These are phyloP conservation scores for Nicotiana attenuata DNA, from an alignment of 257 asterid species.

Conservation along the genomic window DNA sequence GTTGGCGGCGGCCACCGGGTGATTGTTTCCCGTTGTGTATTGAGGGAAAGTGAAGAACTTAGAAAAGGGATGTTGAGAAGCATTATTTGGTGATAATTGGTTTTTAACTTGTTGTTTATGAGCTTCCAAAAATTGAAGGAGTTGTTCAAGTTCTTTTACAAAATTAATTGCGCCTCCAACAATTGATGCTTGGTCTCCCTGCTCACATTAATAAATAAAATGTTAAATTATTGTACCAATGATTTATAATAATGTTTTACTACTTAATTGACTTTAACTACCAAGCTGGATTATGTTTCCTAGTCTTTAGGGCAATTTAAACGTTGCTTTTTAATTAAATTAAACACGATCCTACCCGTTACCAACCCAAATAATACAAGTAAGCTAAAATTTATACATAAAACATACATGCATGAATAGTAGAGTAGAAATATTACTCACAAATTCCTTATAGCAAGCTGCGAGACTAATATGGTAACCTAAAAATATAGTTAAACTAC, in stretches of 20 bases:
- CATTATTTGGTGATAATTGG: not conserved
- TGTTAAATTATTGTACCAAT: not conserved
- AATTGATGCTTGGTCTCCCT: constrained; percentile 82
- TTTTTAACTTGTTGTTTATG: constrained; percentile 17
- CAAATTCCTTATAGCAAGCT: no score
- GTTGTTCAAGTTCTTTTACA: constrained; percentile 65
- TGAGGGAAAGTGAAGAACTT: constrained; percentile 29
- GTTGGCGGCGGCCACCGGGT: not conserved
- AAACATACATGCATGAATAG: not conserved
- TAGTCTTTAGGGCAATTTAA: not conserved
- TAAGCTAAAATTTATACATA: not conserved
- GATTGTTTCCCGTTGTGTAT: constrained; percentile 18
- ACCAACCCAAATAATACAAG: not conserved
- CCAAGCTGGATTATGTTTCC: not conserved
- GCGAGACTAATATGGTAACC: no score
- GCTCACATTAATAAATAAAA: not conserved
- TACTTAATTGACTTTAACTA: not conserved
- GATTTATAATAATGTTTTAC: not conserved
- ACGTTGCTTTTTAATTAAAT: not conserved
- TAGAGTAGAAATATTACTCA: not conserved
- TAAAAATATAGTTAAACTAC: no score
- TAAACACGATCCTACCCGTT: not conserved
- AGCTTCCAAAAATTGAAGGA: constrained; percentile 46
- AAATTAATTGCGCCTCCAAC: constrained; percentile 66
- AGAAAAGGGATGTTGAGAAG: constrained; percentile 4